A percentile compares a stretch with the other conserved stretches of the same genome.
Conservation (phyloP, 2,329 filamentous ascomycete genomes). For the Nothomitra cinnamomea region DNA sequence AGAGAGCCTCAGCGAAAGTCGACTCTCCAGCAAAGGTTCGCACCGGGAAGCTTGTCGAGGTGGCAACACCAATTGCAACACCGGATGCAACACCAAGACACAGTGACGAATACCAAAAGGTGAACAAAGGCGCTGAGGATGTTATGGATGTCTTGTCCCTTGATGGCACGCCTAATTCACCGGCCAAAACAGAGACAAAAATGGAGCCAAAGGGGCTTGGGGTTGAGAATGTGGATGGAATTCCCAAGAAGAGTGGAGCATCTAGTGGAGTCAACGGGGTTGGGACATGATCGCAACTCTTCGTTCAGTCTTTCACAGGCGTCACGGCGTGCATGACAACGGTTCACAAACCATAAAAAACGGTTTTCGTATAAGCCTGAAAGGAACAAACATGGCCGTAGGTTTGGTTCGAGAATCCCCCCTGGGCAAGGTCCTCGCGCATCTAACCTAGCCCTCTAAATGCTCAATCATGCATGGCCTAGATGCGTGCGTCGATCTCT, state of each 20-base stretch:
- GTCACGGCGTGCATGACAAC: neutral
- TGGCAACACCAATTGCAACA: conserved; percentile 4
- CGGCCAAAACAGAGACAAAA: neutral
- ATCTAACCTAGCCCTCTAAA: no score
- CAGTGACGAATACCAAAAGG: neutral
- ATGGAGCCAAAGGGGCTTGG: neutral
- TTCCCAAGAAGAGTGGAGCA: neutral
- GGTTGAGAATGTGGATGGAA: conserved; percentile 2
- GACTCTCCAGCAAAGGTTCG: neutral
- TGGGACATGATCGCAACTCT: neutral
- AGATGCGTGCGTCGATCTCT: neutral
- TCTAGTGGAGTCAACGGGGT: neutral
- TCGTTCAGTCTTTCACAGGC: neutral
- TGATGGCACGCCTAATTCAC: neutral
- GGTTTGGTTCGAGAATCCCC: no score
- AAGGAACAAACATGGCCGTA: neutral
- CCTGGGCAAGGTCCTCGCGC: no score
- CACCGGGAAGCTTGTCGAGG: conserved; percentile 4
- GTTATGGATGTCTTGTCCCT: neutral
- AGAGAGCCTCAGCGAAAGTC: neutral
- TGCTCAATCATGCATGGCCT: no score
- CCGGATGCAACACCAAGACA: conserved; percentile 1
- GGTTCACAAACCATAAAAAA: neutral
- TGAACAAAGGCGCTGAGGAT: neutral
- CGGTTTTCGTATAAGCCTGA: neutral